A percentile compares a stretch with the other conserved stretches of the same genome.
Conservation (phyloP, 78 protist genomes). For the Guillardia theta region DNA sequence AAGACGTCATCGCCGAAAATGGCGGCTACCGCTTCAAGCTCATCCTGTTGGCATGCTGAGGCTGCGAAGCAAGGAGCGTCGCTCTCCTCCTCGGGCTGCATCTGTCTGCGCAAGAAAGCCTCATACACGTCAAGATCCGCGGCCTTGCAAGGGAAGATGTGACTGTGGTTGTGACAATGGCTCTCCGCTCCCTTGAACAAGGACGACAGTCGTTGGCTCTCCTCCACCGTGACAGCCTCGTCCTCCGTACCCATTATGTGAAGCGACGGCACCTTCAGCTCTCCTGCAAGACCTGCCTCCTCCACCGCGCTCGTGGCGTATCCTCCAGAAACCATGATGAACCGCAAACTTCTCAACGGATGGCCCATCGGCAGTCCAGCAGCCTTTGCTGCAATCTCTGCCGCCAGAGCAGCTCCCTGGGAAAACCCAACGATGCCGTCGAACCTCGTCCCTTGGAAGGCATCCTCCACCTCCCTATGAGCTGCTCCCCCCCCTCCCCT, state of each 20-base stretch:
- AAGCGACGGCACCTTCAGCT: not conserved
- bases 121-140: not conserved
- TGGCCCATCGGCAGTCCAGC: not conserved
- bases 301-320: not conserved
- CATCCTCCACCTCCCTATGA: not conserved
- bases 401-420: conserved; percentile 11
- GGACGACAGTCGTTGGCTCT: not conserved
- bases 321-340: not conserved
- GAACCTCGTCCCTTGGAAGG: not conserved
- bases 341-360: no score
- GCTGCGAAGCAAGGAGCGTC: not conserved
- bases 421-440: not conserved
- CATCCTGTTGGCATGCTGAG: not conserved
- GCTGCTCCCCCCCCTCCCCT: no score
- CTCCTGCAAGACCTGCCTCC: not conserved
- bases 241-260: not conserved
- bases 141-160: conserved; percentile 9
- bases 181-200: not conserved
- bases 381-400: not conserved
- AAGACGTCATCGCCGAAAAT: not conserved
- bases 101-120: not conserved
- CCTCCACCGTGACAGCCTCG: not conserved
- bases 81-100: not conserved
- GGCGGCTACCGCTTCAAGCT: not conserved
- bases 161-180: not conserved